Evolutionary conservation across 1,284 basidiomycete species (phyloP).

Genomic region (Ustilago cynodontis): DNA sequence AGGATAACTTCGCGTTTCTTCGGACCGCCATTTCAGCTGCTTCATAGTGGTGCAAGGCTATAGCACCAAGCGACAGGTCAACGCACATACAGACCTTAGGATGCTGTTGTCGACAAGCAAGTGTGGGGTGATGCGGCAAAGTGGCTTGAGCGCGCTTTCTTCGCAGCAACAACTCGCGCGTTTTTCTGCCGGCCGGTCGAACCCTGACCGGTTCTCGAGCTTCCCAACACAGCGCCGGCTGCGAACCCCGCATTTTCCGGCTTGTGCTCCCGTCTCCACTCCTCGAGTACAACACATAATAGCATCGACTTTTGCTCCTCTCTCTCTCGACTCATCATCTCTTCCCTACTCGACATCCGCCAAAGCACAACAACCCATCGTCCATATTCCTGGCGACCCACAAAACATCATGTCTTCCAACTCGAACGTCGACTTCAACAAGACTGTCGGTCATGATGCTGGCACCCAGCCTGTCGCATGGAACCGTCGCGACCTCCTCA

Average conservation of each 20-base stretch:
- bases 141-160: slow-evolving; percentile 26
- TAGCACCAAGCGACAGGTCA: not conserved
- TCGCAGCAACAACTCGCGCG: not conserved
- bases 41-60: not conserved
- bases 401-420: slow-evolving; percentile 21
- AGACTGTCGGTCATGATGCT: slow-evolving; percentile 65
- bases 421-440: slow-evolving; percentile 57
- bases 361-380: slow-evolving; percentile 22
- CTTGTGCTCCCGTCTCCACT: not conserved
- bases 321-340: not conserved
- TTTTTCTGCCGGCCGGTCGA: slow-evolving; percentile 28
- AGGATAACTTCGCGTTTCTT: not conserved
- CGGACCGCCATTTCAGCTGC: not conserved
- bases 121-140: not conserved
- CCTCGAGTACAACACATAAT: not conserved
- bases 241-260: slow-evolving; percentile 25
- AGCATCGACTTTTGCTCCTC: not conserved
- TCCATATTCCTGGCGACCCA: slow-evolving; percentile 29
- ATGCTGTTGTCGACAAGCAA: not conserved
- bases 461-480: slow-evolving; percentile 65
- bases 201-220: slow-evolving; percentile 11
- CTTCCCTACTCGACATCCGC: slow-evolving; percentile 7
- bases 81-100: not conserved
- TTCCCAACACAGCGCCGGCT: not conserved
- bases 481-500: slow-evolving; percentile 69